phyloP scores from a whole-genome alignment of 345 rosid genomes.

The Pistacia integerrima region DNA sequence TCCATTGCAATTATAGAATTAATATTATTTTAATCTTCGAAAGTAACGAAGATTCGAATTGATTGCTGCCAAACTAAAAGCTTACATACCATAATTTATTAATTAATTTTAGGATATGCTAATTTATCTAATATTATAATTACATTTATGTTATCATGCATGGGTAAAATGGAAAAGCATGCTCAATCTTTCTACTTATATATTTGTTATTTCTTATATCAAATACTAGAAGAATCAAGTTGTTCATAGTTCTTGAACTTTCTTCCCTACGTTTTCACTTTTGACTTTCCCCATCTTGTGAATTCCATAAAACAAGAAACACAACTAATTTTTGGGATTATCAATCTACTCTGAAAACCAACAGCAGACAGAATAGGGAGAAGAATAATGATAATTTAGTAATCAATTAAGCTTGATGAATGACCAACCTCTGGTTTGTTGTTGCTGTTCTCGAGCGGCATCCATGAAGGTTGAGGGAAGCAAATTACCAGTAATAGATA shows the following conservation, averaged over 20 bases:
- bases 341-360: too few species aligned
- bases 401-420: neutral
- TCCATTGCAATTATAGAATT: neutral
- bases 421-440: constrained; percentile 29
- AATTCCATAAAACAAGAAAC: too few species aligned
- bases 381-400: neutral
- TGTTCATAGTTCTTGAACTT: neutral
- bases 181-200: neutral
- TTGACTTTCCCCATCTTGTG: neutral
- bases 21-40: too few species aligned
- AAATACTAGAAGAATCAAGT: neutral
- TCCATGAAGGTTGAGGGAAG: constrained; percentile 24
- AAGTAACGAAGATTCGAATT: too few species aligned
- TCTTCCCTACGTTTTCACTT: neutral
- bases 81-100: too few species aligned
- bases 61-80: too few species aligned
- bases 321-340: too few species aligned
- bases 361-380: neutral
- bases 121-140: too few species aligned
- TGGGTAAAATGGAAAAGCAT: too few species aligned
- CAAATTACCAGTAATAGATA: too few species aligned
- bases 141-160: too few species aligned
- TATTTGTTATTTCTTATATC: neutral
- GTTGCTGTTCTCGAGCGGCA: constrained; percentile 20
- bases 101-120: too few species aligned